Conservation (phyloP, 768 basidiomycete genomes). For the Mycena latifolia region DNA sequence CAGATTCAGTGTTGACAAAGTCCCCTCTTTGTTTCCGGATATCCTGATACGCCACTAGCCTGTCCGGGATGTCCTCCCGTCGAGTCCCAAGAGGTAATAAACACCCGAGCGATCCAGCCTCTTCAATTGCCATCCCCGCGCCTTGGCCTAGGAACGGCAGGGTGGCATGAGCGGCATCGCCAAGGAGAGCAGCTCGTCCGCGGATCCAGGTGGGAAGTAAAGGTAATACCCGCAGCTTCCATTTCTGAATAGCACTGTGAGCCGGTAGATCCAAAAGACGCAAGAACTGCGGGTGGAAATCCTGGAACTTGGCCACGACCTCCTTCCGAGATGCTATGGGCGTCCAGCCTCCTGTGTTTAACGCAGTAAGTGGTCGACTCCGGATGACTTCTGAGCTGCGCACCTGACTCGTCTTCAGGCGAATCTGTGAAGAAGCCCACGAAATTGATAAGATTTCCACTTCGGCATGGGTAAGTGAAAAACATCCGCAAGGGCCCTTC, state of each 20-base stretch:
- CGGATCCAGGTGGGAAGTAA: slow-evolving; percentile 19
- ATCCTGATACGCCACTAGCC: slow-evolving; percentile 17
- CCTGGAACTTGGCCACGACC: neutral
- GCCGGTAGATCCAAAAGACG: slow-evolving; percentile 19
- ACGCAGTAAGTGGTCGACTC: neutral
- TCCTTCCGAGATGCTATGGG: slow-evolving; percentile 11
- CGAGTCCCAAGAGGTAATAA: slow-evolving; percentile 19
- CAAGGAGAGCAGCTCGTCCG: slow-evolving; percentile 16
- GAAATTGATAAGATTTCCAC: slow-evolving; percentile 15
- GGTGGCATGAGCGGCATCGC: slow-evolving; percentile 25
- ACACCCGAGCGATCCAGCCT: slow-evolving; percentile 10
- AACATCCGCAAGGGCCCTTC: neutral
- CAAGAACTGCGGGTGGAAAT: slow-evolving; percentile 15
- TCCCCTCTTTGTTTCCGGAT: slow-evolving; percentile 21
- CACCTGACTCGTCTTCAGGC: neutral
- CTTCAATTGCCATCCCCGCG: slow-evolving; percentile 24
- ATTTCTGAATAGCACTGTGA: neutral
- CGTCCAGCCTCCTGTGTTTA: neutral
- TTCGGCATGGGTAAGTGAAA: slow-evolving; percentile 10
- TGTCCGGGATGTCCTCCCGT: slow-evolving; percentile 4
- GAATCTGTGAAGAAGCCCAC: slow-evolving; percentile 2
- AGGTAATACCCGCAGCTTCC: slow-evolving; percentile 12
- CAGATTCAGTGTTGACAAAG: neutral
- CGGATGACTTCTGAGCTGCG: neutral
- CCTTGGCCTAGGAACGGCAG: slow-evolving; percentile 21